Base-by-base conservation (phyloP, 2,329 filamentous ascomycete species). In the Pseudopithomyces chartarum region DNA sequence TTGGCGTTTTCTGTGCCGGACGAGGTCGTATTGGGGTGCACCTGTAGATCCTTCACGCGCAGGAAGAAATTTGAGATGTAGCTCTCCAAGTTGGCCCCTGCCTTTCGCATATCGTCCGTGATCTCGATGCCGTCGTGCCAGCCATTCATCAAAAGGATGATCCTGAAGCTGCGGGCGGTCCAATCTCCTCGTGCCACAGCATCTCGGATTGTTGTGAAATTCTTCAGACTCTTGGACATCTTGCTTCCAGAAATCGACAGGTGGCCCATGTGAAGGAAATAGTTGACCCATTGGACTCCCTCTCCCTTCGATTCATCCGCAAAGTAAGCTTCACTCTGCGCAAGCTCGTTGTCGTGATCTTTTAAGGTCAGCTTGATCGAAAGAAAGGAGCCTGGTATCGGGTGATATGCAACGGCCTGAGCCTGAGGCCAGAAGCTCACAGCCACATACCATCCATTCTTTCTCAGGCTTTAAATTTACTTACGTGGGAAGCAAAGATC, bases 151-250 rank as follows among this genome's bases (percentile, higher is more conserved):
- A 98, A 77, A 77, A 97, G 97, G 15, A 95, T 89, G 52, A 96
- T 90, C 44, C 94, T 86, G 79, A 97, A 83, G 54, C 87, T 87
- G 57, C 94, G 84, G 0, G 92, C 82, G 0, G 91, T 95, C 81
- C 91, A 97, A 47, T 87, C 84, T 36, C 84, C 84, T 33, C 81
- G 79, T 2, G 80, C 78, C 7, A 98, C 79, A 0, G 93, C 92
- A 73, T 96, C 90, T 29, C 91, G 85, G 60, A 98, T 96, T 0
- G 94, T 97, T 39, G 92, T 92, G 76, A 97, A 97, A 75, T 97
- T 98, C 80, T 98, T 97, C 55, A 98, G 78, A 15, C 88, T 92
- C 76, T 98, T 98, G 55, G 90, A 94, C 94, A 98, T 98, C 76
- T 98, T 98, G 20, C 88, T 91, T 0, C 94, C 93, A 23, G 89